These are phyloP conservation scores for Acidiella bohemica DNA, from an alignment of 495 filamentous ascomycete species.

Conservation along the genomic window DNA sequence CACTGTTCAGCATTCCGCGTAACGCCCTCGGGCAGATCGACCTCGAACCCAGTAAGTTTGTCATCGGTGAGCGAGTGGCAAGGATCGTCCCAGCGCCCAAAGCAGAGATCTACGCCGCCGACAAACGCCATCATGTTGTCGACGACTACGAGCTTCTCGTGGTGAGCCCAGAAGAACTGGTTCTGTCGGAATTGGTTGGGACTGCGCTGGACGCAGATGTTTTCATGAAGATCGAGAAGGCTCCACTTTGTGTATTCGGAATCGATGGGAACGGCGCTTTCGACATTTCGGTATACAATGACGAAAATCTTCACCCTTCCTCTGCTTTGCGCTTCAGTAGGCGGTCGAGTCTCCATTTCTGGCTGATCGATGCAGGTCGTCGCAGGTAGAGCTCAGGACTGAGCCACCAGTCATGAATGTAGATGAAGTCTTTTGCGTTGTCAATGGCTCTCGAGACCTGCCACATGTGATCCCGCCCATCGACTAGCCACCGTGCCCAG, in stretches of 20 bases:
- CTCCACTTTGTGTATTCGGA: slow-evolving; percentile 99
- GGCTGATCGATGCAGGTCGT: slow-evolving; percentile 86
- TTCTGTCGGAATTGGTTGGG: slow-evolving; percentile 97
- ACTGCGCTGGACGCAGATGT: slow-evolving; percentile 87
- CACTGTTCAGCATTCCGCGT: slow-evolving; percentile 87
- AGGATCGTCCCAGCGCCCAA: slow-evolving; percentile 93
- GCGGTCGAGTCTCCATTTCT: slow-evolving; percentile 94
- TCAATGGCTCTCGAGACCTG: slow-evolving; percentile 92
- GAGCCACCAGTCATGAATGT: slow-evolving; percentile 99
- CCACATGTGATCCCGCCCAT: slow-evolving; percentile 98
- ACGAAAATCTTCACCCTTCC: slow-evolving; percentile 97
- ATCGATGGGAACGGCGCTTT: slow-evolving; percentile 96
- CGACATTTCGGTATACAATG: slow-evolving; percentile 96
- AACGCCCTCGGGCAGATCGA: slow-evolving; percentile 38
- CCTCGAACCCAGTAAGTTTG: slow-evolving; percentile 88
- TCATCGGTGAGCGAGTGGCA: slow-evolving; percentile 83
- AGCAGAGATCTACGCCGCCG: slow-evolving; percentile 95
- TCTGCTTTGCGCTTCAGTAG: slow-evolving; percentile 81
- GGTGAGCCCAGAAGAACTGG: slow-evolving; percentile 99
- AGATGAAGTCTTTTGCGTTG: slow-evolving; percentile 95
- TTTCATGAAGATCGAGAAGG: slow-evolving; percentile 85
- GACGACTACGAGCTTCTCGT: slow-evolving; percentile 90
- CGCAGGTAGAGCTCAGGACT: slow-evolving; percentile 94
- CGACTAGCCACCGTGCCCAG: slow-evolving; percentile 92
- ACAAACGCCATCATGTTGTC: slow-evolving; percentile 94